Percentiles rank a stretch among this genome's conserved stretches.
Evolutionary conservation across 495 filamentous ascomycete genomes (phyloP).

Genomic region (Penicillium cosmopolitanum): DNA sequence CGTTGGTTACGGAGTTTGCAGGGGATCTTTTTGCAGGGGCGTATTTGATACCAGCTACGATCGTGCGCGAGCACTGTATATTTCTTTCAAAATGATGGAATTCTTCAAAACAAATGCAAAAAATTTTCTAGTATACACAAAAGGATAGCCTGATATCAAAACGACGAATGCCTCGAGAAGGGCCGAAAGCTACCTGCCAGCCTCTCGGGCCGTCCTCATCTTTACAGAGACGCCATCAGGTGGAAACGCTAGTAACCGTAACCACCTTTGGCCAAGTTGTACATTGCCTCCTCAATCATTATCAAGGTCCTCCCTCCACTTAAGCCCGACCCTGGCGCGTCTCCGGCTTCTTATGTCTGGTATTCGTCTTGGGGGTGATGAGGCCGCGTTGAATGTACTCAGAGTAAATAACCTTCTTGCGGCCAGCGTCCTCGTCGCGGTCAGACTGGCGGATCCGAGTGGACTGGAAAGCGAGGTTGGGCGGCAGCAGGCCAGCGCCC

Average conservation of each 20-base stretch:
- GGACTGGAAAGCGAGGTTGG: conserved; percentile 70
- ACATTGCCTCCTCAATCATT: conserved; percentile 2
- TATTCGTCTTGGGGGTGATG: conserved; percentile 15
- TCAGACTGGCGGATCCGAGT: conserved; percentile 66
- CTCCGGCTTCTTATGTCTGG: background rate
- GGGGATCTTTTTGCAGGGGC: conserved; percentile 5
- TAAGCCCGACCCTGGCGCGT: background rate
- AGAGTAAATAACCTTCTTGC: conserved; percentile 82
- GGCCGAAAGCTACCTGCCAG: background rate
- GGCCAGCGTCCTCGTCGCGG: conserved; percentile 74
- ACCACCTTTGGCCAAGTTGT: background rate
- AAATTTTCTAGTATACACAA: conserved; percentile 34
- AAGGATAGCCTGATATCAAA: conserved; percentile 22
- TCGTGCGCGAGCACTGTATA: conserved; percentile 28
- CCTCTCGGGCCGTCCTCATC: background rate
- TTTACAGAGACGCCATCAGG: conserved; percentile 10
- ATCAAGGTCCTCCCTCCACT: conserved; percentile 1
- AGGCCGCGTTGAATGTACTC: conserved; percentile 68
- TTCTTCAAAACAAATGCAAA: conserved; percentile 19
- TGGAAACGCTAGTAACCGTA: background rate
- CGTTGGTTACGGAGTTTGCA: conserved; percentile 8
- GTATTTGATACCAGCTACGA: conserved; percentile 7
- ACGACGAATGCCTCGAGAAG: conserved; percentile 8
- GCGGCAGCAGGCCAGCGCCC: conserved; percentile 43
- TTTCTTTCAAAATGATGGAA: conserved; percentile 13